Evolutionary conservation across 805 yeast species (phyloP), one percentile per base, ranked within the genome.

Genomic region (Zygoascus flipseniorum): DNA sequence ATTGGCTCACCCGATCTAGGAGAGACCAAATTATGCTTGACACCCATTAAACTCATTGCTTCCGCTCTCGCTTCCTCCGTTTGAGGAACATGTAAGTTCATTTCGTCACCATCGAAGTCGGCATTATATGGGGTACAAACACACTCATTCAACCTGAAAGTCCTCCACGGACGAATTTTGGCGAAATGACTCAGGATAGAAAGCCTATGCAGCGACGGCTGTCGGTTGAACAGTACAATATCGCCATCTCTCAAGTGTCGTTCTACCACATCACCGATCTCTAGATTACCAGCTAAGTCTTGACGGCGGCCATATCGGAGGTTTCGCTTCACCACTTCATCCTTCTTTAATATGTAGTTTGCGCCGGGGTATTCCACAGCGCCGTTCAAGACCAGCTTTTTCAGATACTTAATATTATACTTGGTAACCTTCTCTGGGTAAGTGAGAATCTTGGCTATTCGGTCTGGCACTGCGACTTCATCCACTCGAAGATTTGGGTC

Each of bases 121-220:
- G 99, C 99, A 69, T 95, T 95, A 72, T 93, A 93, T 1, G 99
- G 99, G 0, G 99, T 93, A 74, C 99, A 93, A 9, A 93, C 99
- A 84, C 99, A 93, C 71, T 93, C 98, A 67, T 93, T 93, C 61
- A 93, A 77, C 61, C 99, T 77, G 73, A 93, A 88, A 1, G 99
- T 93, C 73, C 99, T 79, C 98, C 98, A 93, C 0, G 99, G 99
- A 65, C 96, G 80, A 62, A 93, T 84, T 66, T 89, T 90, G 47
- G 97, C 99, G 70, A 84, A 90, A 75, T 93, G 99, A 1, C 97
- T 85, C 60, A 93, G 75, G 70, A 93, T 93, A 1, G 97, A 89
- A 49, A 93, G 75, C 68, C 99, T 79, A 71, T 93, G 99, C 67
- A 93, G 76, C 0, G 99, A 93, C 1, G 99, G 99, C 72, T 93